phyloP scores from a whole-genome alignment of 495 filamentous ascomycete genomes.

The Penicillium robsamsonii region DNA sequence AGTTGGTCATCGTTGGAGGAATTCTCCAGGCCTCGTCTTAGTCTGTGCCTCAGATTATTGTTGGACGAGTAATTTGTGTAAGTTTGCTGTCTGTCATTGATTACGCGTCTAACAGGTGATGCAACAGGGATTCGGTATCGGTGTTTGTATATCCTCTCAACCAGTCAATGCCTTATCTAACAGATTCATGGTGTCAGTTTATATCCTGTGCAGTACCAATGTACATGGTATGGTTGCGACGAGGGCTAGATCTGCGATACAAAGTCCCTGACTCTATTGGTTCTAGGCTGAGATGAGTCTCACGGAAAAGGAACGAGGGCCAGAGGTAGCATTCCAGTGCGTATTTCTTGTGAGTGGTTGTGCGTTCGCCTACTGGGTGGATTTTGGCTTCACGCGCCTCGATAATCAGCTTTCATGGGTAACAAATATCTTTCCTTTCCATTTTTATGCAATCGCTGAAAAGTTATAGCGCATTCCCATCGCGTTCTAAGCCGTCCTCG shows the following conservation, averaged over 20 bases:
- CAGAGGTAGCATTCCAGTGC: constrained; percentile 3
- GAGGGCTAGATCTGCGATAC: constrained; percentile 1
- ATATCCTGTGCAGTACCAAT: constrained; percentile 14
- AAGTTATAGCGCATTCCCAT: constrained; percentile 32
- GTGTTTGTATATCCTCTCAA: background rate
- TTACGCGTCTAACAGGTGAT: constrained; percentile 3
- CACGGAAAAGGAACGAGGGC: background rate
- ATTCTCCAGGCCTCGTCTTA: constrained; percentile 19
- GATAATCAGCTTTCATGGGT: constrained; percentile 27
- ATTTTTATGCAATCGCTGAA: background rate
- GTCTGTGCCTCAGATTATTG: constrained; percentile 24
- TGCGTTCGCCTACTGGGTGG: constrained; percentile 15
- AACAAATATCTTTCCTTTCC: background rate
- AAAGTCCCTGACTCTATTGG: background rate
- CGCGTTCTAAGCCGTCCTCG: constrained; percentile 36
- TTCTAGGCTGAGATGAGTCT: background rate
- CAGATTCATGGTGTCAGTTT: background rate
- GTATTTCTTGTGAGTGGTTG: background rate
- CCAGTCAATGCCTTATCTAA: background rate
- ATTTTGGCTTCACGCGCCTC: constrained; percentile 29
- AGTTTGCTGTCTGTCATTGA: background rate
- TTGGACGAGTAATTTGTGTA: constrained; percentile 20
- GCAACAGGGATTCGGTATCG: constrained; percentile 17
- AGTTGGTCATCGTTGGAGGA: constrained; percentile 19
- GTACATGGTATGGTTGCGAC: constrained; percentile 15